Conservation (phyloP, 495 filamentous ascomycete species). For the Hypoxylon perforatum region DNA sequence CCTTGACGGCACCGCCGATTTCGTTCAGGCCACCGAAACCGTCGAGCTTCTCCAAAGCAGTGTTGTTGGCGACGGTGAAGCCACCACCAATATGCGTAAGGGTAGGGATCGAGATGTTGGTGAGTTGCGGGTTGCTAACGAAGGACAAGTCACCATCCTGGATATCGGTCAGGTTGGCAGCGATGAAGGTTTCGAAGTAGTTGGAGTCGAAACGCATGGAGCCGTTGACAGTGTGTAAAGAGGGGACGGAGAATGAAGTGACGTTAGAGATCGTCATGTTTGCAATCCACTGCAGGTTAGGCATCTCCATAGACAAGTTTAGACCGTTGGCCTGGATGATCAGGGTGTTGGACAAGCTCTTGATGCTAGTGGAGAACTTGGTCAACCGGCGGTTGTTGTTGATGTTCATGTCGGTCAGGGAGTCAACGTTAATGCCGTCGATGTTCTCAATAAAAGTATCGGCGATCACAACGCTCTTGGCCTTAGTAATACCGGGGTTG, state of each 20-base stretch:
- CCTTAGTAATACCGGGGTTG: slow-evolving; percentile 68
- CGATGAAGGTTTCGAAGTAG: slow-evolving; percentile 72
- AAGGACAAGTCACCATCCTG: slow-evolving; percentile 77
- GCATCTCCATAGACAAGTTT: slow-evolving; percentile 69
- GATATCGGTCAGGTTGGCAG: slow-evolving; percentile 83
- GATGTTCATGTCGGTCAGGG: slow-evolving; percentile 72
- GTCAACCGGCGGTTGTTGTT: slow-evolving; percentile 82
- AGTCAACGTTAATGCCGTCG: slow-evolving; percentile 78
- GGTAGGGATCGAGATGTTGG: slow-evolving; percentile 77
- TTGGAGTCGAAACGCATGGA: slow-evolving; percentile 87
- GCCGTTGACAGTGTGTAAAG: slow-evolving; percentile 78
- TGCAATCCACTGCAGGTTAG: slow-evolving; percentile 78
- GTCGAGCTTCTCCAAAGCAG: slow-evolving; percentile 68
- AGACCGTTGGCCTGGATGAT: slow-evolving; percentile 74
- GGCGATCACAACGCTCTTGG: slow-evolving; percentile 73
- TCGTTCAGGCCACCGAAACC: slow-evolving; percentile 72
- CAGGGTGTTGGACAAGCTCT: slow-evolving; percentile 71
- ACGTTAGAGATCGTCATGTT: slow-evolving; percentile 93
- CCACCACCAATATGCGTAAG: slow-evolving; percentile 79
- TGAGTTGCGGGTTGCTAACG: slow-evolving; percentile 77
- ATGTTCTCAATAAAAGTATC: slow-evolving; percentile 84
- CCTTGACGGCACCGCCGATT: slow-evolving; percentile 88
- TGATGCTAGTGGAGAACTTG: slow-evolving; percentile 76
- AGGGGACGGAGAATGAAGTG: slow-evolving; percentile 76
- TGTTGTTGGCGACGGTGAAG: slow-evolving; percentile 89